phyloP scores from a whole-genome alignment of 345 rosid genomes.

The Salix suchowensis region DNA sequence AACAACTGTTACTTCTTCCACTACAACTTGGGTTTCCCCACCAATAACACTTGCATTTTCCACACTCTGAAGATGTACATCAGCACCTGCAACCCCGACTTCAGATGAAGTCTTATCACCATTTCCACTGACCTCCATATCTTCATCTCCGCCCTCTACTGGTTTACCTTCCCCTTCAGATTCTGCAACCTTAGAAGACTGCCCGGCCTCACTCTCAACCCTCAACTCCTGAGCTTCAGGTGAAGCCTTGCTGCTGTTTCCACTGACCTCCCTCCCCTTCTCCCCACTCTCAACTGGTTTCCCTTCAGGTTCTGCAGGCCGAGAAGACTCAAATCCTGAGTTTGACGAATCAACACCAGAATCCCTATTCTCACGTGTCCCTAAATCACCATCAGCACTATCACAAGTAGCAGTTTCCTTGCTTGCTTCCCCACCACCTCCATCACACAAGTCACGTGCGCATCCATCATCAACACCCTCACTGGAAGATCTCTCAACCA shows the following conservation, averaged over 20 bases:
- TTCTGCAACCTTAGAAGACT: not conserved
- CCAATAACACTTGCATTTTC: not conserved
- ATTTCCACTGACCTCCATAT: not conserved
- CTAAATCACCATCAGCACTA: slow-evolving; percentile 10
- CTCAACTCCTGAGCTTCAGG: not conserved
- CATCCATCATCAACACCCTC: slow-evolving; percentile 43
- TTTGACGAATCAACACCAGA: slow-evolving; percentile 8
- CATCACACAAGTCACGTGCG: slow-evolving; percentile 18
- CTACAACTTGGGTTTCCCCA: slow-evolving; percentile 11
- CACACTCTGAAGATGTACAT: not conserved
- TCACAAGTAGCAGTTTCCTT: slow-evolving; percentile 13
- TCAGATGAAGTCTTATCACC: not conserved
- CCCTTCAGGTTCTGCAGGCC: slow-evolving; percentile 3
- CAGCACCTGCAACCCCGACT: not conserved
- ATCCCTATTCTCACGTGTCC: slow-evolving; percentile 3
- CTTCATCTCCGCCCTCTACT: not conserved
- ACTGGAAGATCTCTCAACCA: slow-evolving; percentile 43
- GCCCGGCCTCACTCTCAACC: not conserved
- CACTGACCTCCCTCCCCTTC: slow-evolving; percentile 1
- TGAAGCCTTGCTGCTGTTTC: not conserved
- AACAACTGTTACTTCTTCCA: slow-evolving; percentile 6
- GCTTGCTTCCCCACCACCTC: slow-evolving; percentile 16
- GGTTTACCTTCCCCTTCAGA: not conserved
- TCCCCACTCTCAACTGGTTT: slow-evolving; percentile 4
- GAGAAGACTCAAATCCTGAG: slow-evolving; percentile 8